Evolutionary conservation across 2,329 filamentous ascomycete genomes (phyloP), one percentile per base, ranked within the genome.

Genomic region (Kalaharituber pfeilii): DNA sequence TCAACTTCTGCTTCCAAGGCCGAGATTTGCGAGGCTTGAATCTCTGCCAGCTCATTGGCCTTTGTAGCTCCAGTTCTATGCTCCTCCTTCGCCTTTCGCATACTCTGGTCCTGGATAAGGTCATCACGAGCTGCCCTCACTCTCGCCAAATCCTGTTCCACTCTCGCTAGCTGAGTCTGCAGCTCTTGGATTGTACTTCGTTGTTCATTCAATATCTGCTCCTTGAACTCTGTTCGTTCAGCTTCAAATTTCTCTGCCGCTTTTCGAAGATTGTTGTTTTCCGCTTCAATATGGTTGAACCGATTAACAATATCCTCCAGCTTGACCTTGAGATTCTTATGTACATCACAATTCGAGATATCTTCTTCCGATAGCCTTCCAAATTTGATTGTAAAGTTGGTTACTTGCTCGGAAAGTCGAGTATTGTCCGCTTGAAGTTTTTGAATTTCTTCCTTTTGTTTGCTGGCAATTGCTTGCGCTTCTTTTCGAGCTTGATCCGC

Each of bases 301-400:
- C 86, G 81, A 67, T 86, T 89, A 62, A 95, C 86, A 7, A 94
- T 78, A 62, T 96, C 89, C 65, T 96, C 91, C 63, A 93, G 85
- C 64, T 95, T 86, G 24, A 77, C 77, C 69, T 88, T 93, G 65
- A 95, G 77, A 58, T 84, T 80, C 69, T 94, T 96, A 75, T 94
- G 98, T 2, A 94, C 75, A 63, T 95, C 87, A 3, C 87, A 94
- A 55, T 86, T 81, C 39, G 87, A 81, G 66, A 93, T 96, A 63
- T 98, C 91, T 59, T 98, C 91, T 64, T 98, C 91, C 0, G 84
- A 83, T 45, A 88, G 72, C 53, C 78, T 81, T 13, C 85, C 80
- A 49, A 84, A 73, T 62, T 65, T 65, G 50, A 64, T 62, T 26
- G 56, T 87, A 29, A 89, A 71, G 4, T 80, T 76, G 18, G 85